Evolutionary conservation across 176 grass and related monocot species (phyloP), one percentile per base, ranked within the genome.

Genomic region (Aechmea fasciata): DNA sequence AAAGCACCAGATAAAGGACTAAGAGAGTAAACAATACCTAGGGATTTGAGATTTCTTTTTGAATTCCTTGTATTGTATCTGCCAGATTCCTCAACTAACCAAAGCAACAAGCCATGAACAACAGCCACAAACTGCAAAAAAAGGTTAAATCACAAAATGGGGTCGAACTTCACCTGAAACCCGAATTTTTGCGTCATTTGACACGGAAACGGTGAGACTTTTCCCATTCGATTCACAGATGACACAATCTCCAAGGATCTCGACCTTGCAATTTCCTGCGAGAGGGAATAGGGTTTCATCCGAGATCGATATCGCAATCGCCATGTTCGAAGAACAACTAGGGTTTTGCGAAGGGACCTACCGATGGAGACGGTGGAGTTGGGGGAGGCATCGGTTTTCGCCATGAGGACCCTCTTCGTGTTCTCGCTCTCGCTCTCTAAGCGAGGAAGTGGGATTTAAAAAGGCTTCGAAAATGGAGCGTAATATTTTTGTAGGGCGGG

Each of bases 201-300:
- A 28, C 11, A 82, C 83, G 10, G 80, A 88, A 68, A 96, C 57
- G 15, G 71, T 49, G 51, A 96, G 82, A 0, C 51, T 73, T 80
- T 75, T 66, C 69, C 77, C 83, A 63, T 73, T 79, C 14, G 66
- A 15, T 48, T 82, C 59, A 67, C 83, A 78, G 33, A 49, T 57
- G 50, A 83, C 17, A 47, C 83, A 69, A 15, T 64, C 47, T 65
- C 85, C 85, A 24, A 49, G 73, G 83, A 96, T 78, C 80, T 79
- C 88, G 73, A 91, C 85, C 73, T 80, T 88, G 75, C 85, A 91
- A 63, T 91, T 91, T 15, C 87, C 91, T 96, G 66, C 49, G 15
- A 76, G 24, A 15, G 24, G 6, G 18, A 28, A 13, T 29, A 13
- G 3, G 8, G 8, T 57, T 67, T 49, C 1, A 12, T 22, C 51